Base-by-base conservation (phyloP, 1,284 basidiomycete species). In the Ustilago vetiveriae region DNA sequence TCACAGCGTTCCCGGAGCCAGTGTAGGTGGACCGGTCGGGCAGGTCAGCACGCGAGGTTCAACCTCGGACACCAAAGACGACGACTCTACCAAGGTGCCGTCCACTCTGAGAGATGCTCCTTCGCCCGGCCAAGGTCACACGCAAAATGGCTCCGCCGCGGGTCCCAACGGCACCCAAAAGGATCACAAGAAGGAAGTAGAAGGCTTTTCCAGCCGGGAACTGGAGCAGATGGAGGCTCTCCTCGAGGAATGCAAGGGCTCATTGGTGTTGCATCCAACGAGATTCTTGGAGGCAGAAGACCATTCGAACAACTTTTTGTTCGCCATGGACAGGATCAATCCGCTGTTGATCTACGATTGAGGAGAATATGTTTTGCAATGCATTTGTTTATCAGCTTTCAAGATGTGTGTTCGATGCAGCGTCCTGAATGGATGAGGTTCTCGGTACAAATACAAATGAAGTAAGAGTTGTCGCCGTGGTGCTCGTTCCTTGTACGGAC, bases 281-380 rank as follows among this genome's bases (percentile, higher is more conserved):
- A 63, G 75, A 19, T 82, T 80, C 55, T 54, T 82, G 42, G 80
- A 82, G 54, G 73, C 74, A 13, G 80, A 82, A 42, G 70, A 72
- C 29, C 52, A 56, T 26, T 55, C 60, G 6, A 74, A 72, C 51
- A 76, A 78, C 60, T 75, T 77, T 42, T 40, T 80, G 36, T 80
- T 80, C 43, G 68, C 76, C 16, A 72, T 77, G 73, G 78, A 80
- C 41, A 46, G 74, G 17, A 79, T 80, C 32, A 74, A 77, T 29
- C 78, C 78, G 13, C 46, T 77, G 24, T 51, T 71, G 29, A 67
- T 71, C 35, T 66, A 71, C 45, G 68, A 71, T 54, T 71, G 45
- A 51, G 23, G 26, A 24, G 11, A 14, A 3, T 26, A 6, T 5
- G 36, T 10, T 26, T 22, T n/a, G 22, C 26, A 41, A 10, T 23